These are phyloP conservation scores for Waltergamsia citrina DNA, from an alignment of 2,329 filamentous ascomycete species.

Conservation along the genomic window DNA sequence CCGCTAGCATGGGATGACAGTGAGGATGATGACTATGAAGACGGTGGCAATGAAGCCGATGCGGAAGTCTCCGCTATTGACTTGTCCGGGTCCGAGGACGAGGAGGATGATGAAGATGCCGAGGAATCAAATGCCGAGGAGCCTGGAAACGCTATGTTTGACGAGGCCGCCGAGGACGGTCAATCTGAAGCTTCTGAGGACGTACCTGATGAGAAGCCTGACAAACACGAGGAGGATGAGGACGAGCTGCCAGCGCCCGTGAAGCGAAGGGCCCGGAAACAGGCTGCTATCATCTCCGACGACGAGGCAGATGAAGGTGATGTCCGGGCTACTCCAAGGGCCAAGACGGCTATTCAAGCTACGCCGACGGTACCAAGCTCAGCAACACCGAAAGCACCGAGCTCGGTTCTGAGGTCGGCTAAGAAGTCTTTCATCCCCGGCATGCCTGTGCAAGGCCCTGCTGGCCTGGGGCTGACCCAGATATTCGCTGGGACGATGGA, in stretches of 20 bases:
- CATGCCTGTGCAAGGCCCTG: conserved; percentile 49
- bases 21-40: conserved; percentile 41
- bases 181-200: conserved; percentile 17
- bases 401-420: conserved; percentile 57
- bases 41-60: conserved; percentile 24
- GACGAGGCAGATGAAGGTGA: conserved; percentile 44
- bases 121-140: conserved; percentile 24
- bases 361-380: conserved; percentile 32
- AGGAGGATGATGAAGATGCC: conserved; percentile 21
- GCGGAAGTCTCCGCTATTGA: conserved; percentile 28
- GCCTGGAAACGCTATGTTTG: conserved; percentile 21
- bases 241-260: conserved; percentile 18
- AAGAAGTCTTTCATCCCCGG: conserved; percentile 64
- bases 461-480: conserved; percentile 70
- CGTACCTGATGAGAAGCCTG: conserved; percentile 11
- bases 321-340: conserved; percentile 36
- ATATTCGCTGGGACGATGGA: conserved; percentile 89
- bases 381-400: conserved; percentile 45
- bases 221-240: conserved; percentile 15
- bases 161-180: conserved; percentile 31
- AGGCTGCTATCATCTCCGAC: conserved; percentile 47
- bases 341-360: conserved; percentile 27
- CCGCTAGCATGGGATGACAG: conserved; percentile 48
- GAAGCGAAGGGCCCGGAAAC: conserved; percentile 37
- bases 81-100: conserved; percentile 35